Conservation (phyloP, 2,329 filamentous ascomycete genomes). For the Corynespora cassiicola region DNA sequence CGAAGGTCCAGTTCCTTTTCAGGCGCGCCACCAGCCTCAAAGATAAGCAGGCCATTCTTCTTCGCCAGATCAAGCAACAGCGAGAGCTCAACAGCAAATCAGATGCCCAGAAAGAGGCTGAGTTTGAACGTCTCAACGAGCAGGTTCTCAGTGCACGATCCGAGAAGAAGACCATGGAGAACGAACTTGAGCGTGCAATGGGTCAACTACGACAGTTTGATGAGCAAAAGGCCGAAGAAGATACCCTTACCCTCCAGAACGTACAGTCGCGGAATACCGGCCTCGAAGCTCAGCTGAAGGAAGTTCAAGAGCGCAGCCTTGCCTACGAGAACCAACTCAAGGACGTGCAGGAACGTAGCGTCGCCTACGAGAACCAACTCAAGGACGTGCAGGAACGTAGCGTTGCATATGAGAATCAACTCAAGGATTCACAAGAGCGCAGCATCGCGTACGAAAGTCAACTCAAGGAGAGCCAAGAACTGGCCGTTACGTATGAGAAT, state of each 20-base stretch:
- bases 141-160: constrained; percentile 45
- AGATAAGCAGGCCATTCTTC: constrained; percentile 87
- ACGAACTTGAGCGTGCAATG: constrained; percentile 44
- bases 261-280: constrained; percentile 39
- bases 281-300: constrained; percentile 39
- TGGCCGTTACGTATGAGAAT: constrained; percentile 24
- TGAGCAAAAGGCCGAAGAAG: constrained; percentile 25
- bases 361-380: constrained; percentile 40
- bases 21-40: constrained; percentile 77
- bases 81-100: constrained; percentile 90
- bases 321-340: constrained; percentile 37
- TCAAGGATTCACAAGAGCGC: constrained; percentile 31
- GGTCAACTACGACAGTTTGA: constrained; percentile 37
- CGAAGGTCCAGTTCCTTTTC: constrained; percentile 80
- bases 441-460: constrained; percentile 39
- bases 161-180: constrained; percentile 43
- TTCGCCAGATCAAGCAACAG: constrained; percentile 94
- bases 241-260: constrained; percentile 29
- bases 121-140: constrained; percentile 50
- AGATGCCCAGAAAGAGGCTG: constrained; percentile 59
- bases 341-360: constrained; percentile 30
- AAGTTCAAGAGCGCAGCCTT: constrained; percentile 41
- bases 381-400: constrained; percentile 38
- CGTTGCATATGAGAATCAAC: constrained; percentile 32
- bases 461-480: constrained; percentile 40